Evolutionary conservation across 768 basidiomycete species (phyloP).

Genomic region (Rhodotorula taiwanensis): DNA sequence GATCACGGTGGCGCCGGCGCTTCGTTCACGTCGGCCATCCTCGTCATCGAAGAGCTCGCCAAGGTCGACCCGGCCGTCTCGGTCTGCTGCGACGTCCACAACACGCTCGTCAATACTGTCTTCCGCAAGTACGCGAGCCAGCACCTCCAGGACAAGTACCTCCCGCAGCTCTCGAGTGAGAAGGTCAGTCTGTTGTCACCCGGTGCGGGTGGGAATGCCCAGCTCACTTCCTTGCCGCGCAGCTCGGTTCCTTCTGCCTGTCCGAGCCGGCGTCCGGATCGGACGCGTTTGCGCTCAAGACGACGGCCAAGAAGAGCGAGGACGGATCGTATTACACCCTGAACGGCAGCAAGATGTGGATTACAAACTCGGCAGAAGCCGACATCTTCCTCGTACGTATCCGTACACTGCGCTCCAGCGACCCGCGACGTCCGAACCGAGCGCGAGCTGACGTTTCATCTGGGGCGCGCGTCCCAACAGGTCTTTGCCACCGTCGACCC

Average conservation of each 20-base stretch:
- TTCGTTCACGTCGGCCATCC: conserved; percentile 90
- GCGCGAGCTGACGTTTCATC: conserved; percentile 55
- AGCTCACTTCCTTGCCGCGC: too few relatives aligned
- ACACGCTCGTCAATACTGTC: conserved; percentile 94
- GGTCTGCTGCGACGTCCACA: conserved; percentile 95
- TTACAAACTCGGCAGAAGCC: conserved; percentile 41
- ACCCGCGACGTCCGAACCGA: background rate
- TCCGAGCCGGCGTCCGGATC: conserved; percentile 90
- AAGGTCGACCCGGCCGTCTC: conserved; percentile 94
- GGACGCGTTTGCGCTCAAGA: conserved; percentile 93
- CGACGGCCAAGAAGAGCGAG: conserved; percentile 68
- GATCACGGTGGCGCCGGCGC: conserved; percentile 80
- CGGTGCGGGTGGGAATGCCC: too few relatives aligned
- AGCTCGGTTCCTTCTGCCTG: conserved; percentile 94
- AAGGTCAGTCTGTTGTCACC: conserved; percentile 53
- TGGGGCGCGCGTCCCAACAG: conserved; percentile 52
- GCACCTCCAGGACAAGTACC: conserved; percentile 78
- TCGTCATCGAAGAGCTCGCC: conserved; percentile 94
- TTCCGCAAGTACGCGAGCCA: conserved; percentile 75
- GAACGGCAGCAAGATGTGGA: conserved; percentile 85
- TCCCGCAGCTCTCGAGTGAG: conserved; percentile 69
- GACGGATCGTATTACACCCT: conserved; percentile 75
- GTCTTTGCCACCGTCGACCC: conserved; percentile 95
- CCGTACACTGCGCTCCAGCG: too few relatives aligned
- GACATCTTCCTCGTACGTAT: conserved; percentile 41